Evolutionary conservation across 345 rosid genomes (phyloP).

Genomic region (Populus deltoides): DNA sequence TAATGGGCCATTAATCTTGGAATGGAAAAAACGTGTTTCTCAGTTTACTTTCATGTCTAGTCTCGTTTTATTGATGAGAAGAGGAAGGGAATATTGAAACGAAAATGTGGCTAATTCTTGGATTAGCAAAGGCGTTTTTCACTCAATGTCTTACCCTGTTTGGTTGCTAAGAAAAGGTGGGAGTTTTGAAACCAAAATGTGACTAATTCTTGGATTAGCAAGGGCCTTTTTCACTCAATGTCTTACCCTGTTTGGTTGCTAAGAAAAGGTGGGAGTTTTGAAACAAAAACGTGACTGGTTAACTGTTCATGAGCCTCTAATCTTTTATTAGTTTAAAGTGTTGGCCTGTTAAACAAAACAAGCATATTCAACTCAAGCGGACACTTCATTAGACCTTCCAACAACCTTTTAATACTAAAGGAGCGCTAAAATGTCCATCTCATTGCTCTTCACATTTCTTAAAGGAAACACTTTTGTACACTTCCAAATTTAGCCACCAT

Average conservation of each 20-base stretch:
- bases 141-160: background rate
- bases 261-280: conserved; percentile 10
- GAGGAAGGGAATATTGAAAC: background rate
- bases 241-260: background rate
- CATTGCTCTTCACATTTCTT: no score
- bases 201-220: background rate
- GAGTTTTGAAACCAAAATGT: background rate
- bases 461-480: no score
- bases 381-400: no score
- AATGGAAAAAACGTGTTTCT: background rate
- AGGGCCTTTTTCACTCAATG: background rate
- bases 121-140: background rate
- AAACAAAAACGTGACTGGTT: background rate
- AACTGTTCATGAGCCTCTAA: background rate
- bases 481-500: no score
- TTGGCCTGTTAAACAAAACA: background rate
- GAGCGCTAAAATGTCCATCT: no score
- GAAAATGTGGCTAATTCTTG: background rate
- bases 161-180: conserved; percentile 10
- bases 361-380: background rate
- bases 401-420: no score
- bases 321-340: background rate
- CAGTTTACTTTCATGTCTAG: background rate
- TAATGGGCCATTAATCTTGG: background rate
- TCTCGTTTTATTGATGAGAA: background rate